A percentile compares a stretch with the other conserved stretches of the same genome.
phyloP scores from a whole-genome alignment of 208 protist species.

The Acanthamoeba triangularis region DNA sequence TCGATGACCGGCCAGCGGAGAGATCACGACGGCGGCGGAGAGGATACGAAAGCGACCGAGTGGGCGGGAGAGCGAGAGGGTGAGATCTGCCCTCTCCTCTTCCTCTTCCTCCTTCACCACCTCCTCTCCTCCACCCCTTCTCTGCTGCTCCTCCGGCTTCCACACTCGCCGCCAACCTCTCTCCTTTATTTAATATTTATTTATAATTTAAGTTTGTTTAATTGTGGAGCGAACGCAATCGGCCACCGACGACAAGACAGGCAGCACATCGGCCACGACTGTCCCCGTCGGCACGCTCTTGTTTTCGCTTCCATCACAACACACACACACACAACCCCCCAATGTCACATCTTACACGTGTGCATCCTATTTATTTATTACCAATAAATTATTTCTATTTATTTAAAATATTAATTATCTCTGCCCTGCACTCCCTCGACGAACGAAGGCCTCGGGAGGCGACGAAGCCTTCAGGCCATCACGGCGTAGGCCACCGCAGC shows the following conservation, averaged over 20 bases:
- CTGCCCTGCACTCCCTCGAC: background rate
- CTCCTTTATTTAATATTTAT: slow-evolving; percentile 61
- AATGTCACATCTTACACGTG: background rate
- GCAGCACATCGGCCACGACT: background rate
- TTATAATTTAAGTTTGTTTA: slow-evolving; percentile 4
- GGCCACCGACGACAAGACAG: background rate
- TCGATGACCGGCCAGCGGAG: too few relatives aligned
- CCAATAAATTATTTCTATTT: slow-evolving; percentile 67
- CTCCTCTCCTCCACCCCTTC: background rate
- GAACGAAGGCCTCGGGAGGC: background rate
- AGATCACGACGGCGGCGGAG: too few relatives aligned
- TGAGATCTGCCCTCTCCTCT: slow-evolving; percentile 48
- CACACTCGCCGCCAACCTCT: background rate
- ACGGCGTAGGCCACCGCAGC: slow-evolving; percentile 1
- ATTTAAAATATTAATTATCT: background rate
- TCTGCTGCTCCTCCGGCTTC: background rate
- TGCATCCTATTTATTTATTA: slow-evolving; percentile 55
- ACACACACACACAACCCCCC: background rate
- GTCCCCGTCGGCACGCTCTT: background rate
- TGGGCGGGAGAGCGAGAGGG: background rate
- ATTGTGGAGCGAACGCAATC: background rate
- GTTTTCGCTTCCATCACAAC: background rate
- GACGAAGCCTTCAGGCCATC: background rate
- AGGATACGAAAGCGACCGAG: background rate
- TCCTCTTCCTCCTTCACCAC: background rate